Base-by-base conservation (phyloP, 2,329 filamentous ascomycete species). In the Taxawa tesnikishii region DNA sequence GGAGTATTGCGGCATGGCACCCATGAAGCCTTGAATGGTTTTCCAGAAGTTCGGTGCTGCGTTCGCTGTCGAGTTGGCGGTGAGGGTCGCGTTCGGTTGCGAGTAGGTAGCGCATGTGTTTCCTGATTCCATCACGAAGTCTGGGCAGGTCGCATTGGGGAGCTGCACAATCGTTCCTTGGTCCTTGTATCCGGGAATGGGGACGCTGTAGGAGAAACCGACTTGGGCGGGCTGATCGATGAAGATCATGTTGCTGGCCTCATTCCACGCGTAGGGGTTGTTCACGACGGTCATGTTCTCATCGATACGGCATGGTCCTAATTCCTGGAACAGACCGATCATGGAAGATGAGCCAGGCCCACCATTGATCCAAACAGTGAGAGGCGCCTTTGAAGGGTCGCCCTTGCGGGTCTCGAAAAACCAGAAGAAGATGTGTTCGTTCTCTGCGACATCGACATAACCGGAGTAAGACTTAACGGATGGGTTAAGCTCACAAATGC, bases 161-260 rank as follows among this genome's bases (percentile, higher is more conserved):
- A 70, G 45, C 14, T 46, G 40, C 15, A 70, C 49, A 23, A 70
- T 56, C 7, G 41, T 29, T 18, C 44, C 46, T 2, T 44, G 43
- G 26, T 59, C 50, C n/a, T 37, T 43, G 37, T 62, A 64, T 2
- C 41, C 60, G 13, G 60, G 55, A 5, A 63, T 51, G 0, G 60
- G 55, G 9, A 55, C 48, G 4, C 59, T 58, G 46, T 75, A 76
- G 8, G 66, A 72, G 43, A 75, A 68, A 1, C 73, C 73, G 4
- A 71, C 66, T 28, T 69, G 65, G 7, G 63, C 67, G 6, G 72
- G 79, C 49, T 82, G 70, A 43, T 83, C 77, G 42, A 83, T 70
- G 52, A 78, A 82, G 11, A 83, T 67, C 65, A 80, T 70, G 41
- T 79, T 79, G 39, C 67, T 68, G 15, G 69, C 63, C 42, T 72